phyloP scores from a whole-genome alignment of 1,284 basidiomycete genomes.

The Pulchroboletus neoregius region DNA sequence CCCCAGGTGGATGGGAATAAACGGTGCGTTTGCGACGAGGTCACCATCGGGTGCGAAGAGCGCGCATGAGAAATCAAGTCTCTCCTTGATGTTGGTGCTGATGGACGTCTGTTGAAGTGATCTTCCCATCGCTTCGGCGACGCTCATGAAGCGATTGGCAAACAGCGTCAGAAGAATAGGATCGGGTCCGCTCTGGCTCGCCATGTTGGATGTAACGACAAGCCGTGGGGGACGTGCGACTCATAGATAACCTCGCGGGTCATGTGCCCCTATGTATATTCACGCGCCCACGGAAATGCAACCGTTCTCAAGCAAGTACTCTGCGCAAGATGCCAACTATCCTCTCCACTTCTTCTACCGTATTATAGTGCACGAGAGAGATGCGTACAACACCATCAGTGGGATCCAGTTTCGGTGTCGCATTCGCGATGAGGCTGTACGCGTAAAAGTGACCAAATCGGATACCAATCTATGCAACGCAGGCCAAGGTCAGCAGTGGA shows the following conservation, averaged over 20 bases:
- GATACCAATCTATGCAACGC: conserved; percentile 56
- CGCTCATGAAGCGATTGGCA: conserved; percentile 89
- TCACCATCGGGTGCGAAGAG: conserved; percentile 89
- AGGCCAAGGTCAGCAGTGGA: background rate
- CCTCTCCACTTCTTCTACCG: conserved; percentile 59
- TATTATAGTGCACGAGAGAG: conserved; percentile 81
- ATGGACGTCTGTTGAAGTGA: conserved; percentile 88
- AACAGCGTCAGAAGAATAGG: conserved; percentile 88
- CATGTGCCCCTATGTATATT: conserved; percentile 6
- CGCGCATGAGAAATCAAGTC: conserved; percentile 87
- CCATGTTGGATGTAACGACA: conserved; percentile 11
- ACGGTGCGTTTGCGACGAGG: conserved; percentile 87
- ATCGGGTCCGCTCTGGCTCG: conserved; percentile 49
- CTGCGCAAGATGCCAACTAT: conserved; percentile 56
- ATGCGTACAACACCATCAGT: conserved; percentile 71
- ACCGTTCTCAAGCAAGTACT: conserved; percentile 27
- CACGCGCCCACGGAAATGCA: background rate
- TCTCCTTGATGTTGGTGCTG: conserved; percentile 88
- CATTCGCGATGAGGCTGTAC: conserved; percentile 54
- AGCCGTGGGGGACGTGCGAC: background rate
- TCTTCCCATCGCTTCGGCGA: conserved; percentile 90
- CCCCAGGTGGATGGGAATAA: conserved; percentile 77
- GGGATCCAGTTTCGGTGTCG: conserved; percentile 53
- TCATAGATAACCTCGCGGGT: background rate
- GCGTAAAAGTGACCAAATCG: conserved; percentile 80